phyloP scores from a whole-genome alignment of 306 rosid genomes.

The Carpinus fangiana region DNA sequence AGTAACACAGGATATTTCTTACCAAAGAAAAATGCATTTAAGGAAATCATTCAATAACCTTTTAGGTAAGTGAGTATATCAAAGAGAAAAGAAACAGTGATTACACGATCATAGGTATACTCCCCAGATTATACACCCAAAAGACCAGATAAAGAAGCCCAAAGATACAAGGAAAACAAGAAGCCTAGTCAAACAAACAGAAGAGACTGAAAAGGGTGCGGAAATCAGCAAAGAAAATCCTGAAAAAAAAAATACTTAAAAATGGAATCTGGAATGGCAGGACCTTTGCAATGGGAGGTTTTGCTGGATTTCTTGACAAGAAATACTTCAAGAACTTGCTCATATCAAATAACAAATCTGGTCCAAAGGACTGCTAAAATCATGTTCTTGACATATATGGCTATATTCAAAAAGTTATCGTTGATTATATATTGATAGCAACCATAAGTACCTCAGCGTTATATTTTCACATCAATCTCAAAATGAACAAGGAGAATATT shows the following conservation, averaged over 20 bases:
- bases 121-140: background rate
- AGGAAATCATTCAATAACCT: background rate
- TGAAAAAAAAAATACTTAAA: no score
- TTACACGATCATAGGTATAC: background rate
- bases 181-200: background rate
- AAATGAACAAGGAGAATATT: background rate
- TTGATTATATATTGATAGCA: background rate
- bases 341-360: background rate
- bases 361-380: background rate
- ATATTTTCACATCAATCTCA: background rate
- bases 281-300: background rate
- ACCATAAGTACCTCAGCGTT: background rate
- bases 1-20: background rate
- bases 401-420: no score
- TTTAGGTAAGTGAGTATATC: background rate
- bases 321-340: background rate
- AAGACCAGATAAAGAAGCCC: background rate
- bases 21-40: background rate
- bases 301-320: background rate
- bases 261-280: background rate
- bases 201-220: background rate
- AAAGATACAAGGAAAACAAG: background rate
- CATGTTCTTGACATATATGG: background rate
- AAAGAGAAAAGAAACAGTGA: no score
- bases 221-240: background rate